Base-by-base conservation (phyloP, 805 yeast species). In the Lachancea quebecensis region DNA sequence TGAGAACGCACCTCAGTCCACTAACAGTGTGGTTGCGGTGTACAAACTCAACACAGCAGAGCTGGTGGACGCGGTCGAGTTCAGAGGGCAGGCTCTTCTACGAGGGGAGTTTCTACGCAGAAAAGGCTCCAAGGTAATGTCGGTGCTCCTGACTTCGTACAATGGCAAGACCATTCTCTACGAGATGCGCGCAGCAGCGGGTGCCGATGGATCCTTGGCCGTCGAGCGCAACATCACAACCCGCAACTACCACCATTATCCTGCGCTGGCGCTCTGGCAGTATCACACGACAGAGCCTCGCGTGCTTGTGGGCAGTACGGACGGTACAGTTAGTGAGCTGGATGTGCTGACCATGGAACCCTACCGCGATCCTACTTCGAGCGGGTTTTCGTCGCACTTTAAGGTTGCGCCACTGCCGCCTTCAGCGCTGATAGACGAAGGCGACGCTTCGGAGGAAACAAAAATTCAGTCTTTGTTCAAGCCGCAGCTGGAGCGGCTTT, bases 101-200 rank as follows among this genome's bases (percentile, higher is more conserved):
- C 38, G 39, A 28, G 52, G 51, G 29, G 39, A 43, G 16, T 53
- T 59, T 21, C 33, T 59, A 10, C 48, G 58, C 11, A 51, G 52
- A 17, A 38, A 38, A 12, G 41, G 40, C 7, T 43, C 50, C 21
- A 39, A 49, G 12, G 43, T 56, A 4, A 42, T 52, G 0, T 47
- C 62, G 2, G 48, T 53, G 2, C 25, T 58, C 14, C 42, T 57
- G 16, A 47, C 56, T 2, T 47, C 62, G 1, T 46, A 43, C 30
- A 51, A 50, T 15, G 64, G 64, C 7, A 56, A 56, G 45, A 49
- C 52, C 5, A 52, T 55, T 15, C 46, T 57, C 11, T 52, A 55
- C 35, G 64, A 59, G 40, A 47, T 58, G 14, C 33, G 55, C 36
- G 38, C 41, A 14, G 32, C 27, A 4, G n/a, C 41, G 10, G 7